Base-by-base conservation (phyloP, 129 eudicot genomes). In the Tagetes erecta region DNA sequence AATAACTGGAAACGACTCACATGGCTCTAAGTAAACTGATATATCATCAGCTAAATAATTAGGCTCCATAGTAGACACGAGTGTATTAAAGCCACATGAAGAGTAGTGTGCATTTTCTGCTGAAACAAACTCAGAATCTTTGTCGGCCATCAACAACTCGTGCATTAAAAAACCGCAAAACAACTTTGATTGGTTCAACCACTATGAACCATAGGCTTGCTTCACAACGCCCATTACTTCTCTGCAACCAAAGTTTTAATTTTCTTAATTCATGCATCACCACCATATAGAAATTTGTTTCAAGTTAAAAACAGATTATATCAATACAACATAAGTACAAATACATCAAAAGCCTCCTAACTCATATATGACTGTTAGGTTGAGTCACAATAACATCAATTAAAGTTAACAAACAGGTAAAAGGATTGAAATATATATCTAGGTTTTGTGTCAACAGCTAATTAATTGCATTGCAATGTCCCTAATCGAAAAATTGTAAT, bases 1-100 rank as follows among this genome's bases (percentile, higher is more conserved):
- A 68, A 52, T 27, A 10, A 72, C 51, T 36, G 53, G 67, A 74
- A 78, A 80, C 47, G 79, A 71, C 41, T 80, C 88, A 78, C 75
- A 76, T 27, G 85, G 83, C 73, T 77, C 71, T 53, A 85, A 71
- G 53, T 82, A 77, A 45, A 27, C 83, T 38, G 91, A 86, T 78
- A 84, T 76, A 0, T 70, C 55, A 49, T 79, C 90, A 67, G 81
- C 68, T 50, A 58, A 74, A 60, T 14, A 52, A 80, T 75, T 51
- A 31, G 79, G 80, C 59, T 82, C 88, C 86, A 72, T 58, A 11
- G 41, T 33, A 5, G 81, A 74, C 68, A 74, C 63, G 35, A 70
- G 80, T 67, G 80, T 86, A 6, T 63, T 70, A 14, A 79, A 71
- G 62, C 38, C 86, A 59, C 86, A 51, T 30, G 59, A 64, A 72